Conservation (phyloP, 139 green algal genomes). For the Coelastrella sp. region DNA sequence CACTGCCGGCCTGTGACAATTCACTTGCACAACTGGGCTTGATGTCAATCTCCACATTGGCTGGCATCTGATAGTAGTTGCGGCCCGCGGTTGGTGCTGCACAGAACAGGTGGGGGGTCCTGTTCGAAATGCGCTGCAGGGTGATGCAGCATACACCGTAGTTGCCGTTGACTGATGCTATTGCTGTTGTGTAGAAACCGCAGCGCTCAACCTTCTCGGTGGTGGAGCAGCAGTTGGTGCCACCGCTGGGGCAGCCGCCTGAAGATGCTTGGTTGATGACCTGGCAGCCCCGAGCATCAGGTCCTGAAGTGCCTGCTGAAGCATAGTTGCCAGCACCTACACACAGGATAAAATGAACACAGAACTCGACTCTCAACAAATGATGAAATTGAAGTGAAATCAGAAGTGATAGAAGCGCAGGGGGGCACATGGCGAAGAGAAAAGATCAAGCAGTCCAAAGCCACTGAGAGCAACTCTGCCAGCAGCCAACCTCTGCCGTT, state of each 20-base stretch:
- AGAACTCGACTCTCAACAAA: too few relatives aligned
- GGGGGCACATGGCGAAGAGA: too few relatives aligned
- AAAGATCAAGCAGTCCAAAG: too few relatives aligned
- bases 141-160: not conserved
- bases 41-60: not conserved
- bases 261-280: conserved; percentile 1
- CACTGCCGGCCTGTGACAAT: not conserved
- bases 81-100: not conserved
- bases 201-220: conserved; percentile 1
- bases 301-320: conserved; percentile 1
- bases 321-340: not conserved
- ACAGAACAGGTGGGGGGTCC: conserved; percentile 16
- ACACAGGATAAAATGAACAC: not conserved
- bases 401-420: too few relatives aligned
- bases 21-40: conserved; percentile 9
- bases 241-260: not conserved
- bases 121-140: not conserved
- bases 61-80: not conserved
- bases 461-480: too few relatives aligned
- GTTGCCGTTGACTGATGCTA: conserved; percentile 16
- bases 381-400: too few relatives aligned
- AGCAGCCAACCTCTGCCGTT: too few relatives aligned
- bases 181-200: not conserved
- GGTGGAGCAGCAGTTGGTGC: conserved; percentile 8
- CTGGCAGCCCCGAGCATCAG: conserved; percentile 4